Evolutionary conservation across 2,329 filamentous ascomycete species (phyloP).

Genomic region (Alternaria solani): DNA sequence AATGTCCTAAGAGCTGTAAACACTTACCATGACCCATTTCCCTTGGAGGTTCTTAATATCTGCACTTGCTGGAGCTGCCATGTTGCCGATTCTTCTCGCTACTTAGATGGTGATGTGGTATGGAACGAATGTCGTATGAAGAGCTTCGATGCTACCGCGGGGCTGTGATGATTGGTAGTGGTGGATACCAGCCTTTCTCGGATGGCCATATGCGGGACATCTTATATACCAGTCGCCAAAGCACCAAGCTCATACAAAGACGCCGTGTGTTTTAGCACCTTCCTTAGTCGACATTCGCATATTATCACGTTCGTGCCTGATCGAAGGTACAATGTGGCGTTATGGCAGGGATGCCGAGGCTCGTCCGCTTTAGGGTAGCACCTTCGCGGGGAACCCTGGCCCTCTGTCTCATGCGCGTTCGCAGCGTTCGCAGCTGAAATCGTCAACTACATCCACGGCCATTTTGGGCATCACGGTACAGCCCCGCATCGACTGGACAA

Average conservation of each 20-base stretch:
- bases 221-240: constrained; percentile 26
- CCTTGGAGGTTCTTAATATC: constrained; percentile 50
- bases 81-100: constrained; percentile 22
- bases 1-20: not conserved
- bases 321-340: constrained; percentile 1
- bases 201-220: constrained; percentile 2
- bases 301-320: constrained; percentile 24
- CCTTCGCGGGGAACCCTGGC: constrained; percentile 26
- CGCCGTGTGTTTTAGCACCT: constrained; percentile 19
- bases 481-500: not conserved
- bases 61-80: constrained; percentile 49
- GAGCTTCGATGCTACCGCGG: constrained; percentile 9
- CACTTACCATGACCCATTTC: constrained; percentile 50
- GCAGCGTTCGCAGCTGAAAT: not conserved
- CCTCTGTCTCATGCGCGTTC: not conserved
- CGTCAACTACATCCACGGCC: not conserved
- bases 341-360: constrained; percentile 26
- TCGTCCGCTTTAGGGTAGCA: constrained; percentile 23
- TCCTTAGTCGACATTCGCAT: constrained; percentile 24
- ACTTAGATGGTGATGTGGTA: not conserved
- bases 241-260: constrained; percentile 11
- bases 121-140: constrained; percentile 1
- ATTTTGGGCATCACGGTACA: not conserved
- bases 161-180: constrained; percentile 8
- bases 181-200: not conserved